Base-by-base conservation (phyloP, 2,329 filamentous ascomycete species). In the Colletotrichum sp. region DNA sequence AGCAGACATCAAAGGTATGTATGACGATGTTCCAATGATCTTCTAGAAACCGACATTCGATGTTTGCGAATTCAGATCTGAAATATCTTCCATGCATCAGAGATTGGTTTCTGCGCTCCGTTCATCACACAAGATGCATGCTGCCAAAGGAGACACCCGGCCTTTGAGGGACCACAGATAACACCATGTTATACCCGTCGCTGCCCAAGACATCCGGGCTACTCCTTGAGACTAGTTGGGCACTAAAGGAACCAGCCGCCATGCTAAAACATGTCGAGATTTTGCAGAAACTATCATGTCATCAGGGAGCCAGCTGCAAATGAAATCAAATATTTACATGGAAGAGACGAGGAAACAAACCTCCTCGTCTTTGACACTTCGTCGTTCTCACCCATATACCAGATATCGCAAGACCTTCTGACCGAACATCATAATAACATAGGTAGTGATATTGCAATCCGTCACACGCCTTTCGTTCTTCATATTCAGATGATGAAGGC, bases 381-480 rank as follows among this genome's bases (percentile, higher is more conserved):
- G 44, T 13, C 3, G 2, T 12, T 12, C 1, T n/a, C 44, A 4
- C 7, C 30, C 10, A 32, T 32, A 32, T 44, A 12, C n/a, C 6
- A 7, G 2, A 21, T 5, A 21, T 8, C 3, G n/a, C n/a, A 12
- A 13, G 10, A 13, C 12, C n/a, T 12, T 21, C 44, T 21, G n/a
- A 1, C 6, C 2, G 10, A 12, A 3, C 0, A 8, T 52, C 2
- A 21, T 2, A 49, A 49, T 49, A 44, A 18, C 36, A 44, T 3
- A 26, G 26, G 26, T 26, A 18, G 16, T 39, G 16, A 18, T 39
- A 2, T 39, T 18, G 36, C 36, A 39, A 39, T 39, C 36, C 36
- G 1, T 1, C 16, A 39, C 1, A 18, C 8, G 16, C 9, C 2
- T 6, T 5, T 18, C 16, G 2, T 39, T 39, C 1, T 39, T 5